A percentile compares a stretch with the other conserved stretches of the same genome.
Evolutionary conservation across 768 basidiomycete genomes (phyloP).

Genomic region (Xerocomellus amylosporus): DNA sequence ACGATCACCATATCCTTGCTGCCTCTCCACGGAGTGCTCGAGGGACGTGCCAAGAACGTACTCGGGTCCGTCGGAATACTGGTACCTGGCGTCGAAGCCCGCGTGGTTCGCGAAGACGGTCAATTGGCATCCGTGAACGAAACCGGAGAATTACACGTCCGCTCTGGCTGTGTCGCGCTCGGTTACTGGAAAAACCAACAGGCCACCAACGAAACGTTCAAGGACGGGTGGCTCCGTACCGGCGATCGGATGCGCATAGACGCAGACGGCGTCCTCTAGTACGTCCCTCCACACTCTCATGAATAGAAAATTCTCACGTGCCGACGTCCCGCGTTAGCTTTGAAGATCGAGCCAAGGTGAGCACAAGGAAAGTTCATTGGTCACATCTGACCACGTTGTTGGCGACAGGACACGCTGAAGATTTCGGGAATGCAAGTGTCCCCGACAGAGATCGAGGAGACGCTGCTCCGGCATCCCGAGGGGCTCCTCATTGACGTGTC

Average conservation of each 20-base stretch:
- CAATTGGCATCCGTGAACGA: conserved; percentile 52
- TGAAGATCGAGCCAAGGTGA: conserved; percentile 73
- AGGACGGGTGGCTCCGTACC: conserved; percentile 68
- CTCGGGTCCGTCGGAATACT: conserved; percentile 56
- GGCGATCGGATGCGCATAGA: conserved; percentile 70
- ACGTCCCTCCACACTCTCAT: conserved; percentile 20
- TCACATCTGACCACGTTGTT: neutral
- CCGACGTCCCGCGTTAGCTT: conserved; percentile 42
- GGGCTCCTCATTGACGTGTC: conserved; percentile 60
- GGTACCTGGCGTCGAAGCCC: conserved; percentile 60
- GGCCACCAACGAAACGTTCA: conserved; percentile 64
- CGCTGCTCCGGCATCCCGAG: conserved; percentile 58
- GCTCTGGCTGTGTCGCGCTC: conserved; percentile 50
- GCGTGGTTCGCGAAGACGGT: conserved; percentile 60
- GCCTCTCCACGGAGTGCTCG: conserved; percentile 45
- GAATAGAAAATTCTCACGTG: neutral
- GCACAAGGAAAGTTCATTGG: neutral
- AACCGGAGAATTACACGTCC: conserved; percentile 63
- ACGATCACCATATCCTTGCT: conserved; percentile 51
- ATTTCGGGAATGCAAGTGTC: conserved; percentile 80
- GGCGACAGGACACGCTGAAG: conserved; percentile 70
- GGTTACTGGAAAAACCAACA: conserved; percentile 75
- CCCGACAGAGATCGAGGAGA: conserved; percentile 73
- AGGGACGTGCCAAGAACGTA: conserved; percentile 39
- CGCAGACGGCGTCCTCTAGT: conserved; percentile 65